phyloP scores from a whole-genome alignment of 2,329 filamentous ascomycete genomes.

The Monilinia polystroma region DNA sequence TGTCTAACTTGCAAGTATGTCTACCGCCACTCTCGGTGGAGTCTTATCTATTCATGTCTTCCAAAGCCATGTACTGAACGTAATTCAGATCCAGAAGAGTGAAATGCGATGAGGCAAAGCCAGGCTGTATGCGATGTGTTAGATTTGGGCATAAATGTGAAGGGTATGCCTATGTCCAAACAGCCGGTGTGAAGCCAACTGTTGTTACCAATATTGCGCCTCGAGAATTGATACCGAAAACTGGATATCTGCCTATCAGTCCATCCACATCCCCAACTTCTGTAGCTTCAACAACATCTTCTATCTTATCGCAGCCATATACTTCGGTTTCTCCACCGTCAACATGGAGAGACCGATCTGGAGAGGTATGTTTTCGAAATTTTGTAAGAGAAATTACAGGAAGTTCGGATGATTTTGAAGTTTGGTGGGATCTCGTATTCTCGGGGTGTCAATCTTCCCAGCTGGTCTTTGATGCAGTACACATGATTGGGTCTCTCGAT shows the following conservation, averaged over 20 bases:
- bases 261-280: constrained; percentile 9
- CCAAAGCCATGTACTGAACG: constrained; percentile 2
- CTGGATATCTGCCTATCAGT: constrained; percentile 14
- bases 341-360: neutral
- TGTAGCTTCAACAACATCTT: constrained; percentile 14
- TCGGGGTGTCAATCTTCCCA: constrained; percentile 10
- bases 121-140: constrained; percentile 36
- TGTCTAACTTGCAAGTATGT: constrained; percentile 41
- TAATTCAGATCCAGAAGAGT: constrained; percentile 36
- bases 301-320: constrained; percentile 4
- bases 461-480: constrained; percentile 14
- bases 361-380: constrained; percentile 15
- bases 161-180: constrained; percentile 33
- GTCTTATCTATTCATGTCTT: neutral
- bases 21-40: neutral
- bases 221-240: constrained; percentile 6
- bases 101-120: constrained; percentile 41
- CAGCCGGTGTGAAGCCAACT: neutral
- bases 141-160: constrained; percentile 39
- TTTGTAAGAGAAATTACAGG: constrained; percentile 19
- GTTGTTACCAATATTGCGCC: constrained; percentile 12
- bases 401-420: constrained; percentile 3
- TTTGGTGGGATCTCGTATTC: constrained; percentile 18
- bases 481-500: constrained; percentile 21
- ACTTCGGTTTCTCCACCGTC: constrained; percentile 2